Evolutionary conservation across 169 alveolate species (phyloP), one percentile per base, ranked within the genome.

Genomic region (Plasmodium vivax): DNA sequence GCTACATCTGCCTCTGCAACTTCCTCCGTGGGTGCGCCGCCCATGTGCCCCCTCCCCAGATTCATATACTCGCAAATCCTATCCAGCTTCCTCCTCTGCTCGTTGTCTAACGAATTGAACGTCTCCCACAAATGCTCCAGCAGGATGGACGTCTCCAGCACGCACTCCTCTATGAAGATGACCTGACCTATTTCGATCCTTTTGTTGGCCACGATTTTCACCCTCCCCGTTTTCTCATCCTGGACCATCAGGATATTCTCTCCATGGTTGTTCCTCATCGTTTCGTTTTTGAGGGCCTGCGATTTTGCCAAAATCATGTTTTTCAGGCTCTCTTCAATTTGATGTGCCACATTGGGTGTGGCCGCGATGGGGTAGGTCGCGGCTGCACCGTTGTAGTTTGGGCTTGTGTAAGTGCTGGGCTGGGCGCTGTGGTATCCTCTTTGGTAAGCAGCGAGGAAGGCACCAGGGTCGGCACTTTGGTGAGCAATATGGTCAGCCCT

Each of bases 81-180:
- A 71, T 83, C 83, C 56, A 72, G 77, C 38, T 56, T 38, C 5
- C 10, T 75, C 30, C 81, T 95, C 14, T 74, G 92, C 12, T 84
- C 81, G 16, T 74, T 34, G 41, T 58, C 19, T 14, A 85, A 38
- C 34, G 45, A 43, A 79, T 71, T 47, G 56, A 23, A 93, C 30
- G 93, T 47, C 7, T 83, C 56, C 94, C 93, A 88, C 74, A 87
- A 84, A 14, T 93, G 81, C 45, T 84, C 71, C 30, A 93, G 79
- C 74, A 51, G 38, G 80, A 95, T 95, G 36, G 95, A 85, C 7
- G 93, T 95, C 71, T 93, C 91, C 71, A 91, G 32, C 27, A 95
- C 80, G 68, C 54, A 54, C n/a, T 82, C 74, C 68, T 85, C 93
- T 23, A 82, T 80, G 41, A 90, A 90, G 23, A 83, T 77, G 23